Percentiles rank a stretch among this genome's conserved stretches.
Conservation (phyloP, 192 early-diverging fungal genomes). For the Pilobolus umbonatus region DNA sequence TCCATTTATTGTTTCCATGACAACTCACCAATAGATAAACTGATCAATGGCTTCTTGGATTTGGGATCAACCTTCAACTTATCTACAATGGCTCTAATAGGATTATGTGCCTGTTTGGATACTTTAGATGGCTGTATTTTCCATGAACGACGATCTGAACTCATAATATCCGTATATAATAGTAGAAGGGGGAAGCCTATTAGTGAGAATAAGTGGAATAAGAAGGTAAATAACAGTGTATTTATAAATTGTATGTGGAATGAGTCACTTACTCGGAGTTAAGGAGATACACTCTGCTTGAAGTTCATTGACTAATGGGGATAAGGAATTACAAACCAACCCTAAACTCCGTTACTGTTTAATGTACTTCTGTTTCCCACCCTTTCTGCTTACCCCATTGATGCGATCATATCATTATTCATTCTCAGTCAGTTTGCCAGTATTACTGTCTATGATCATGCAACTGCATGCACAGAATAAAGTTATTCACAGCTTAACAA, state of each 20-base stretch:
- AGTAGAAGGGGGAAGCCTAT: background rate
- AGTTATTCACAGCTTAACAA: no score
- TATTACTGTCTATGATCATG: no score
- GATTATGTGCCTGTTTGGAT: constrained; percentile 74
- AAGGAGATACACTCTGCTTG: no score
- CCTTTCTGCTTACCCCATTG: no score
- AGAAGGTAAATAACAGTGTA: background rate
- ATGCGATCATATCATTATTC: no score
- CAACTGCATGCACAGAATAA: no score
- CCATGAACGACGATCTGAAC: constrained; percentile 30
- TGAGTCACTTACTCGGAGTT: constrained; percentile 2
- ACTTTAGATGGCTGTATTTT: constrained; percentile 58
- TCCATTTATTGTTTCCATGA: background rate
- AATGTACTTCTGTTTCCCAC: no score
- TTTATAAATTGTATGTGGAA: no score
- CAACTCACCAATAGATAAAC: constrained; percentile 50
- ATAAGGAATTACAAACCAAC: no score
- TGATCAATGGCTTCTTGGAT: constrained; percentile 56
- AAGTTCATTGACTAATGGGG: no score
- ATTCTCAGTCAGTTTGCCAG: no score
- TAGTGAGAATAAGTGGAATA: background rate
- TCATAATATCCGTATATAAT: constrained; percentile 12
- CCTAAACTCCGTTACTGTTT: no score
- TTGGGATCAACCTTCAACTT: constrained; percentile 66
- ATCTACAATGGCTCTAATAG: constrained; percentile 83